Base-by-base conservation (phyloP, 208 protist species). In the Strigomonas galati region DNA sequence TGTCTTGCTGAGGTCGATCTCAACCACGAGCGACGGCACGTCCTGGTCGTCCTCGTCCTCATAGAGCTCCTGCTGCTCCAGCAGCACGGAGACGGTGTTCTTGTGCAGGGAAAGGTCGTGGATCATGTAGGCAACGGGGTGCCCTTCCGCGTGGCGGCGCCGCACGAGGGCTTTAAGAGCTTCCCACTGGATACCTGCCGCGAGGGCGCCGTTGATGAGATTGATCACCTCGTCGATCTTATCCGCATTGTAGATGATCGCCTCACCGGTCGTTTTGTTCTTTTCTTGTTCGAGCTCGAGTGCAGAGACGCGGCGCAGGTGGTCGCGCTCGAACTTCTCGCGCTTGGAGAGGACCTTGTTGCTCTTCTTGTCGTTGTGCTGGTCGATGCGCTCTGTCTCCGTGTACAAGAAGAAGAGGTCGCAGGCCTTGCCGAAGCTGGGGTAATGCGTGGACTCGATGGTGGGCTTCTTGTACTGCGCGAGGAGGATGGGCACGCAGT, bases 381-480 rank as follows among this genome's bases (percentile, higher is more conserved):
- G 73, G 3, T 91, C 83, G 66, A 96, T 91, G n/a, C 81, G 78
- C 59, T 96, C 82, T 9, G 72, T 78, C 73, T 99, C 96, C 0
- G 91, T 90, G 44, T 87, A 64, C 12, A 95, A 89, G 65, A 98
- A 99, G 72, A 90, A 99, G 28, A 84, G 78, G 65, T 99, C 97
- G 10, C 96, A 94, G 15, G 94, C 91, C 19, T 65, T 69, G 52
- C 97, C 89, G 71, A 99, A 99, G 54, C 80, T 91, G 24, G 23
- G 9, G 52, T 27, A 17, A 15, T 31, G 17, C 12, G 27, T 27
- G n/a, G 56, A 44, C 14, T n/a, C 26, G 24, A 51, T 48, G 1
- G 9, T 17, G 2, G 49, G 44, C 49, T 49, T 51, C 26, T 30
- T 70, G 60, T 93, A 93, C 79, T 98, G 93, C 37, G 78, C 78